Evolutionary conservation across 2,329 filamentous ascomycete genomes (phyloP).

Genomic region (Aspergillus sp.): DNA sequence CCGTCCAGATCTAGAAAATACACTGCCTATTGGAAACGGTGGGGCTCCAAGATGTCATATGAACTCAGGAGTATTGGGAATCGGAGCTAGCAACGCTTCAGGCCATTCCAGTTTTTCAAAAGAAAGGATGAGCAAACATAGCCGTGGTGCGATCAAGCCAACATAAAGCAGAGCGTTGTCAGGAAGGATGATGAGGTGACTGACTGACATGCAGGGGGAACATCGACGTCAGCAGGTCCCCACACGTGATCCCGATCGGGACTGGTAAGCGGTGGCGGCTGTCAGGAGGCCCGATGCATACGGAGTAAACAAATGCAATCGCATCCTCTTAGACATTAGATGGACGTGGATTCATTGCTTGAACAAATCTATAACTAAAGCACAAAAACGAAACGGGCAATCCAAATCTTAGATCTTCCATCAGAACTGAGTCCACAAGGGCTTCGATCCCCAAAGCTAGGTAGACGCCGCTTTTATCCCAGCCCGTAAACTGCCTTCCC

Average conservation of each 20-base stretch:
- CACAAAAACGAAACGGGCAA: constrained; percentile 3
- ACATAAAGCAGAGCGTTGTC: too few species aligned
- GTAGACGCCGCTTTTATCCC: constrained; percentile 15
- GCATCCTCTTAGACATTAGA: not conserved
- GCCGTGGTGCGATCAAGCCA: too few species aligned
- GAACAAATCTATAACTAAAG: not conserved
- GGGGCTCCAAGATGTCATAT: too few species aligned
- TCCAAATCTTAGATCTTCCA: constrained; percentile 8
- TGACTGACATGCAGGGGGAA: not conserved
- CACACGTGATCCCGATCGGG: not conserved
- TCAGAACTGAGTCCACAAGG: constrained; percentile 6
- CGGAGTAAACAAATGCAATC: too few species aligned
- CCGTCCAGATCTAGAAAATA: too few species aligned
- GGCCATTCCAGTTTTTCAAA: too few species aligned
- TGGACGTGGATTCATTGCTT: not conserved
- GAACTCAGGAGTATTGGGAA: too few species aligned
- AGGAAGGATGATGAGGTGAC: not conserved
- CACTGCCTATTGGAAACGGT: too few species aligned
- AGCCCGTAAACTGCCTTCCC: constrained; percentile 11
- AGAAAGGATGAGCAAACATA: too few species aligned
- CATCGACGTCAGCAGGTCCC: constrained; percentile 13
- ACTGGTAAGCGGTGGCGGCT: not conserved
- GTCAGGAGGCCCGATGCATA: too few species aligned
- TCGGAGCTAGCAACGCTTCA: too few species aligned
- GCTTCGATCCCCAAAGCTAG: constrained; percentile 12